Conservation (phyloP, 1,284 basidiomycete genomes). For the Microbotryum lychnidis-dioicae region DNA sequence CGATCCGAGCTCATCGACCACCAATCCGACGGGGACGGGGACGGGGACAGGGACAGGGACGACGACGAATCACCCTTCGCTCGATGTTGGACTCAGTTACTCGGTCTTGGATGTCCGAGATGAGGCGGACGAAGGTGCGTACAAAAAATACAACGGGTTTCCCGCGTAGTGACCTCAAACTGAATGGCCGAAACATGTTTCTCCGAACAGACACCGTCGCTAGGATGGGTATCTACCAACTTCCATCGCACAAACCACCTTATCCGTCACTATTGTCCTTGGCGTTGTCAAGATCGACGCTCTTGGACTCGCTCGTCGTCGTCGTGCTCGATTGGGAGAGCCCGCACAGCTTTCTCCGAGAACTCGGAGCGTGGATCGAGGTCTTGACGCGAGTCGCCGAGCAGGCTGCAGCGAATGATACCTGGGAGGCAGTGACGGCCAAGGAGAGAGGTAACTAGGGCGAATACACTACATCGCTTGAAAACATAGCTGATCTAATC, state of each 20-base stretch:
- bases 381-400: slow-evolving; percentile 52
- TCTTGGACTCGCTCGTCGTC: slow-evolving; percentile 72
- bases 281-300: slow-evolving; percentile 62
- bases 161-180: slow-evolving; percentile 11
- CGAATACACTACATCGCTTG: not conserved
- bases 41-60: slow-evolving; percentile 8
- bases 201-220: slow-evolving; percentile 28
- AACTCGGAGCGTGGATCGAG: slow-evolving; percentile 73
- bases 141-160: not conserved
- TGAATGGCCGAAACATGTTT: slow-evolving; percentile 13
- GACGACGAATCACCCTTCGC: slow-evolving; percentile 30
- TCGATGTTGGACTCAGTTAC: slow-evolving; percentile 74
- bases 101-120: slow-evolving; percentile 76
- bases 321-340: slow-evolving; percentile 93
- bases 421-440: slow-evolving; percentile 49
- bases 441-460: slow-evolving; percentile 64
- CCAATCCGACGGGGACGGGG: slow-evolving; percentile 4
- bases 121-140: slow-evolving; percentile 77
- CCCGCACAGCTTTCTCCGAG: slow-evolving; percentile 83
- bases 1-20: too few species aligned
- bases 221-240: slow-evolving; percentile 24
- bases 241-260: slow-evolving; percentile 61
- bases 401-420: slow-evolving; percentile 49
- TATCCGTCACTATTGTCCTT: slow-evolving; percentile 72
- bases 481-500: not conserved